These are phyloP conservation scores for Aspergillus awamori DNA, from an alignment of 2,329 filamentous ascomycete genomes.

Conservation along the genomic window DNA sequence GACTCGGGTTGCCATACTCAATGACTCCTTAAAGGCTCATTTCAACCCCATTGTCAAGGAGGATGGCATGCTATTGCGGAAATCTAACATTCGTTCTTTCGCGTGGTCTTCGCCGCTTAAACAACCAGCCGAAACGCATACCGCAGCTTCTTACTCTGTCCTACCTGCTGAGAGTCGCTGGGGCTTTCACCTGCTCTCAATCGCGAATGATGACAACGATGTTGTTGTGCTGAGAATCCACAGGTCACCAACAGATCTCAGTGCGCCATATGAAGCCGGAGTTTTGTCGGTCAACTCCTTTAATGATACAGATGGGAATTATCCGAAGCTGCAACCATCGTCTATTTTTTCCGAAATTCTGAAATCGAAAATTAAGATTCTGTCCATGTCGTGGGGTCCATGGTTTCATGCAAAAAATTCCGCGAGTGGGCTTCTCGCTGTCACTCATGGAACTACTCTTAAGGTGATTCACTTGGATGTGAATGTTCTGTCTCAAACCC, in stretches of 20 bases:
- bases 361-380: conserved; percentile 27
- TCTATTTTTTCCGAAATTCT: conserved; percentile 37
- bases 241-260: conserved; percentile 14
- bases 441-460: conserved; percentile 33
- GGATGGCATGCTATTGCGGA: conserved; percentile 28
- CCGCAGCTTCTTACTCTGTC: conserved; percentile 7
- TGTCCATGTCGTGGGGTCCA: conserved; percentile 36
- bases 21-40: conserved; percentile 50
- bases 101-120: conserved; percentile 43
- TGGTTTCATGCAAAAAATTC: conserved; percentile 31
- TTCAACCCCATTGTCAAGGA: conserved; percentile 32
- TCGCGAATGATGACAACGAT: conserved; percentile 46
- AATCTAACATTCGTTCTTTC: conserved; percentile 44
- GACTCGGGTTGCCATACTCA: conserved; percentile 57
- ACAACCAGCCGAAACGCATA: conserved; percentile 14
- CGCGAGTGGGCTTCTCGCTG: conserved; percentile 31
- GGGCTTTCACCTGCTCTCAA: conserved; percentile 32
- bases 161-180: conserved; percentile 23
- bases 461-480: conserved; percentile 30
- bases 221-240: conserved; percentile 35
- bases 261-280: conserved; percentile 25
- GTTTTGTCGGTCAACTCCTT: conserved; percentile 31
- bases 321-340: conserved; percentile 22
- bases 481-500: conserved; percentile 11
- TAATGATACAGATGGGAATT: conserved; percentile 13